Evolutionary conservation across 2,329 filamentous ascomycete genomes (phyloP).

Genomic region (Beauveria asiatica): DNA sequence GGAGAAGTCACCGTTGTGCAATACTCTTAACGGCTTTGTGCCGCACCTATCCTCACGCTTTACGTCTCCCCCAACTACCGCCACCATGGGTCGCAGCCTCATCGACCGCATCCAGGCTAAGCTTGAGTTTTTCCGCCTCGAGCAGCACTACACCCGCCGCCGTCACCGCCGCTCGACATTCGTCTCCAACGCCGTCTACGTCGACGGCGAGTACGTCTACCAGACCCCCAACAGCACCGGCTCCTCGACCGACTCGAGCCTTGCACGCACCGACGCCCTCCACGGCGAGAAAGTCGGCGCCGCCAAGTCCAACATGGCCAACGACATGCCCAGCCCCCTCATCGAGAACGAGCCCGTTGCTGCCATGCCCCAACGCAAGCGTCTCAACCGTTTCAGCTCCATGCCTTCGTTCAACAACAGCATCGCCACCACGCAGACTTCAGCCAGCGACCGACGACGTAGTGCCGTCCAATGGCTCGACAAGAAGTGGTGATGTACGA

Average conservation of each 20-base stretch:
- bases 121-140: slow-evolving; percentile 87
- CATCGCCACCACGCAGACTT: slow-evolving; percentile 1
- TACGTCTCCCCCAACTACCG: neutral
- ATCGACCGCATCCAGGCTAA: slow-evolving; percentile 56
- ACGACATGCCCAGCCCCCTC: slow-evolving; percentile 19
- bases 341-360: slow-evolving; percentile 12
- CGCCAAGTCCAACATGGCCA: slow-evolving; percentile 18
- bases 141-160: slow-evolving; percentile 88
- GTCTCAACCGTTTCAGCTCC: slow-evolving; percentile 45
- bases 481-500: slow-evolving; percentile 2
- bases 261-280: slow-evolving; percentile 27
- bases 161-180: slow-evolving; percentile 82
- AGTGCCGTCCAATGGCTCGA: slow-evolving; percentile 9
- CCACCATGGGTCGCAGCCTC: slow-evolving; percentile 40
- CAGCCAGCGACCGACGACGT: slow-evolving; percentile 6
- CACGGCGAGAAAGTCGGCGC: slow-evolving; percentile 25
- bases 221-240: slow-evolving; percentile 52
- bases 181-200: slow-evolving; percentile 80
- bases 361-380: slow-evolving; percentile 34
- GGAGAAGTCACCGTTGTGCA: too few species aligned
- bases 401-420: slow-evolving; percentile 44
- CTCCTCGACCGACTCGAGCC: slow-evolving; percentile 40
- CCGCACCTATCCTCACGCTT: neutral
- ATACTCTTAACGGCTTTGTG: neutral
- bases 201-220: slow-evolving; percentile 93